A percentile compares a stretch with the other conserved stretches of the same genome.
These are phyloP conservation scores for Didymellaceae sp. DNA, from an alignment of 2,329 filamentous ascomycete genomes.

Conservation along the genomic window DNA sequence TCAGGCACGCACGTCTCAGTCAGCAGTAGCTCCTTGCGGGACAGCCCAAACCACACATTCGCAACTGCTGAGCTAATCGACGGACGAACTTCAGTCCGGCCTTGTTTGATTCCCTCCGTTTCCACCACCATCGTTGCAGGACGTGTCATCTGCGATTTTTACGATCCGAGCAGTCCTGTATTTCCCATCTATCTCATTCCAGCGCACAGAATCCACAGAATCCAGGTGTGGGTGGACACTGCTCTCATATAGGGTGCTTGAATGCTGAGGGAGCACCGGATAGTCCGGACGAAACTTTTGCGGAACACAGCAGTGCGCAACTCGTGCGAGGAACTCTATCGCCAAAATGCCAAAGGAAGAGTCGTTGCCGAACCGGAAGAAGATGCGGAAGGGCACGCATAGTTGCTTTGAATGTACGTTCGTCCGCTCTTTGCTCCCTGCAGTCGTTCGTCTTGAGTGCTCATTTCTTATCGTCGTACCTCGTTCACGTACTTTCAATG, in stretches of 20 bases:
- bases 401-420: conserved; percentile 55
- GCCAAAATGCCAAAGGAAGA: conserved; percentile 47
- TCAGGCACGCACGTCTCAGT: conserved; percentile 12
- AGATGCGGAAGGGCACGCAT: conserved; percentile 54
- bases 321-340: conserved; percentile 12
- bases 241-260: conserved; percentile 8
- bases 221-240: neutral
- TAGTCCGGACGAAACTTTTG: conserved; percentile 30
- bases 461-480: neutral
- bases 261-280: conserved; percentile 4
- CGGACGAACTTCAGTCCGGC: conserved; percentile 17
- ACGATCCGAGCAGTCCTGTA: neutral
- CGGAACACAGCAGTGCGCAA: conserved; percentile 10
- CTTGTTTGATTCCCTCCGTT: conserved; percentile 13
- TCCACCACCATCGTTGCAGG: conserved; percentile 10
- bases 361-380: conserved; percentile 45
- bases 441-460: conserved; percentile 4
- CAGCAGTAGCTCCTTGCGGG: conserved; percentile 2
- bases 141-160: conserved; percentile 1
- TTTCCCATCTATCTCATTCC: neutral
- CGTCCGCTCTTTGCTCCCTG: conserved; percentile 8
- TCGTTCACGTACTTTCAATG: conserved; percentile 14
- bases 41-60: neutral
- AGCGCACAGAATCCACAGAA: neutral
- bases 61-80: conserved; percentile 9